Percentiles rank a stretch among this genome's conserved stretches.
These are phyloP conservation scores for Metschnikowia picachoensis DNA, from an alignment of 805 yeast species.

Conservation along the genomic window DNA sequence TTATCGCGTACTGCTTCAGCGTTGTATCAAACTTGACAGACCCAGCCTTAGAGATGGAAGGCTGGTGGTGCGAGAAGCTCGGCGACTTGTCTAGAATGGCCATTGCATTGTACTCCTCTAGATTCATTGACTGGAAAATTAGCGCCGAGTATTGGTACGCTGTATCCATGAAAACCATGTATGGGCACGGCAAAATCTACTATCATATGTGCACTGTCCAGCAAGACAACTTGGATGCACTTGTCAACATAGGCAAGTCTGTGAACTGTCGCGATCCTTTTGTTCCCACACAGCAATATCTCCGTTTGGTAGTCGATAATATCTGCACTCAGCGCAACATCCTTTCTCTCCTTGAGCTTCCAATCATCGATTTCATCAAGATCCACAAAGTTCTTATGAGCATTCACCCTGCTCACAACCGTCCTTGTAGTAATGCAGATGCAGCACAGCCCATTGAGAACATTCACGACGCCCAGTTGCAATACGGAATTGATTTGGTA, in stretches of 20 bases:
- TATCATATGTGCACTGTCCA: constrained; percentile 88
- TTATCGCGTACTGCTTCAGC: constrained; percentile 68
- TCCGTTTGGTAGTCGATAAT: constrained; percentile 74
- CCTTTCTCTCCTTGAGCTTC: constrained; percentile 54
- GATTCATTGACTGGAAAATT: constrained; percentile 80
- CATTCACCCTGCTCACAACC: constrained; percentile 29
- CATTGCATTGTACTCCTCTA: constrained; percentile 74
- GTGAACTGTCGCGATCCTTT: constrained; percentile 80
- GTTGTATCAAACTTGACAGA: constrained; percentile 52
- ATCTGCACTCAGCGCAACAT: constrained; percentile 63
- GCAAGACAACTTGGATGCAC: constrained; percentile 69
- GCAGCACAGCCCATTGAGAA: constrained; percentile 18
- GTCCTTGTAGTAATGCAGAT: constrained; percentile 1
- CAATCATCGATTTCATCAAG: constrained; percentile 58
- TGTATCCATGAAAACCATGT: constrained; percentile 65
- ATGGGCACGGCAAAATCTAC: constrained; percentile 81
- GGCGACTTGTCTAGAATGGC: constrained; percentile 89
- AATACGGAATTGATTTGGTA: constrained; percentile 57
- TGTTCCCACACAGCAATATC: constrained; percentile 76
- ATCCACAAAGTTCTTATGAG: constrained; percentile 65
- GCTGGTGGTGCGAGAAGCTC: constrained; percentile 80
- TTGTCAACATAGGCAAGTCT: constrained; percentile 74
- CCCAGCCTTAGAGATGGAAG: constrained; percentile 54
- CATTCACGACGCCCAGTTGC: constrained; percentile 43
- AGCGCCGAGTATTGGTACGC: constrained; percentile 83